Conservation (phyloP, 2,329 filamentous ascomycete species). For the Drechslerella dactyloides region DNA sequence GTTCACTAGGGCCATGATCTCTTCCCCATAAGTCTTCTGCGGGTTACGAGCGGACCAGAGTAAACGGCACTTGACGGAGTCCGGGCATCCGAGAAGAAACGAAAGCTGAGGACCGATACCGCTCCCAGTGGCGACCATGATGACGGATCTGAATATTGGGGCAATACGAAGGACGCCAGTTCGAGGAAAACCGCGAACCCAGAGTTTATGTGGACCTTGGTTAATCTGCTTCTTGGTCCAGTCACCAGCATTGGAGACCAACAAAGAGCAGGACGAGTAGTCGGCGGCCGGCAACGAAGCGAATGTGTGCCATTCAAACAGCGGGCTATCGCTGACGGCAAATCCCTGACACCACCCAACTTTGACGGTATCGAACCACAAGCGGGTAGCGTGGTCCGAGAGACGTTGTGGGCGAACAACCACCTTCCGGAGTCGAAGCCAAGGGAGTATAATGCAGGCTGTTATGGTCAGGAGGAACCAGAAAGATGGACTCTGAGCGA, state of each 20-base stretch:
- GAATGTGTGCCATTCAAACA: conserved; percentile 77
- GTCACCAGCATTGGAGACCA: conserved; percentile 76
- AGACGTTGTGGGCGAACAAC: conserved; percentile 70
- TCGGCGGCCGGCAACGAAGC: conserved; percentile 71
- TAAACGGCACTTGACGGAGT: conserved; percentile 54
- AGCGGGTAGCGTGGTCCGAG: conserved; percentile 73
- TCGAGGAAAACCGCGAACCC: conserved; percentile 70
- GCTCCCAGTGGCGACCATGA: conserved; percentile 58
- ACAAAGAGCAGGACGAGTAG: conserved; percentile 69
- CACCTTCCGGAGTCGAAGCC: conserved; percentile 73
- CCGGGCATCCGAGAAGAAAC: conserved; percentile 54
- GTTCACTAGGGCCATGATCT: conserved; percentile 56
- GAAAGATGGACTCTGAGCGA: conserved; percentile 64
- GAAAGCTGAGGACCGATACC: conserved; percentile 59
- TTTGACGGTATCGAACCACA: conserved; percentile 69
- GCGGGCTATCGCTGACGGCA: conserved; percentile 64
- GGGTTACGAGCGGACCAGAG: conserved; percentile 58
- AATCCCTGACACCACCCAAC: conserved; percentile 67
- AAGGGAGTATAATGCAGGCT: conserved; percentile 71
- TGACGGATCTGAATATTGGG: conserved; percentile 56
- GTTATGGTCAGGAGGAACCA: conserved; percentile 75
- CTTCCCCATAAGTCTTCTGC: conserved; percentile 56
- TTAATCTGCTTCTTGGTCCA: conserved; percentile 73
- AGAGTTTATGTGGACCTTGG: conserved; percentile 68
- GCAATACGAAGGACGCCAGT: conserved; percentile 57